Evolutionary conservation across 768 basidiomycete species (phyloP), one percentile per base, ranked within the genome.

Genomic region (Pulveroboletus sp.): DNA sequence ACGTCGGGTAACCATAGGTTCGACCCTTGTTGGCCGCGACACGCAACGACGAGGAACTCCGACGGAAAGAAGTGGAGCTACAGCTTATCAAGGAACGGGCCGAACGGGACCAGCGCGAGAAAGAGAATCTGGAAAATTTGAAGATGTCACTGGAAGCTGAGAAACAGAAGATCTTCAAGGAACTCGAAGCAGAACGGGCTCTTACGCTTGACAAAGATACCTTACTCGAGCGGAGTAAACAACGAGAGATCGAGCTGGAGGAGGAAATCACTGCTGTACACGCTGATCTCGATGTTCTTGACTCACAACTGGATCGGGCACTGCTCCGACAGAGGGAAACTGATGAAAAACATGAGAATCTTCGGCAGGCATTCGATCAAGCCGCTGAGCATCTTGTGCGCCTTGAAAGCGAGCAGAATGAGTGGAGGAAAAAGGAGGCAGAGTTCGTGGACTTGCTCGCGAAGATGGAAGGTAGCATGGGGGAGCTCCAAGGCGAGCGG

Each of bases 11-110:
- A 49, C 18, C 40, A n/a, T 49, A 89, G 87, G 85, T 99, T 17
- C 88, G 94, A 31, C 96, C 96, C 0, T 68, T 98, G 12, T 78
- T 99, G 28, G 91, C 91, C 18, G 94, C 94, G 0, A 95, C 95
- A 2, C 76, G 93, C 15, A 88, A 83, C 55, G 95, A 98, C 61
- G 93, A 94, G 36, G 95, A 95, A 64, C 77, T 98, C 6, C 79
- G 88, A 14, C 79, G 81, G 67, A 95, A 95, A 66, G 89, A 93
- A 47, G 75, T 83, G 2, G 96, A 99, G 61, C 72, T 97, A 11
- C 72, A 79, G 1, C 71, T 93, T 42, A 79, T 83, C 47, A 87
- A 84, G 62, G 93, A 96, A 61, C 76, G 88, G 8, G 92, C 91
- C 0, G 91, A 94, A 62, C 79, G 86, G 27, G 95, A 98, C 50